Base-by-base conservation (phyloP, 2,329 filamentous ascomycete genomes). In the Aureobasidium sp. region DNA sequence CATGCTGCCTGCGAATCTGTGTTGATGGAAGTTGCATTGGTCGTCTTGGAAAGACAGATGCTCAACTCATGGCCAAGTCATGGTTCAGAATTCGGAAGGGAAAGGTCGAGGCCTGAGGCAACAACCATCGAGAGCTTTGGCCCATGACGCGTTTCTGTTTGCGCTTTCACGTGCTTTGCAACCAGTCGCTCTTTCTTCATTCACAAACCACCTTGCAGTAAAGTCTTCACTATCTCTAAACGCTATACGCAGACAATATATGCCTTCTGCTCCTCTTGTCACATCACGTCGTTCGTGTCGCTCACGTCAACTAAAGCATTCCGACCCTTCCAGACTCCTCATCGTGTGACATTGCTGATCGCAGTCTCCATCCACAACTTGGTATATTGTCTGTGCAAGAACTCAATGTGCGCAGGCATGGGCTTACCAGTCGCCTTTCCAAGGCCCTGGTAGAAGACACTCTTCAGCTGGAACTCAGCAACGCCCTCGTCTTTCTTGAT, bases 381-480 rank as follows among this genome's bases (percentile, higher is more conserved):
- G 20, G 80, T 79, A 68, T 85, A 84, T 71, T 81, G 75, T 66
- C 77, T 73, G 71, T 85, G 82, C 67, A 79, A 65, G 76, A 79
- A 83, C 56, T 77, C 75, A 17, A 81, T 75, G 66, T 76, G 71
- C 1, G 70, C 62, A 12, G 77, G 75, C 78, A 84, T 80, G 0
- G 80, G 79, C 23, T 67, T 65, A 1, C 68, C 69, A 34, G 73
- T 71, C 0, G 73, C 73, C 68, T 75, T 79, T 2, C 79, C 78
- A 50, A 77, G 64, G 0, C 82, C 81, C 67, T 82, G 78, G 70
- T 78, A 88, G 79, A 80, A 89, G 68, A 77, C 79, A 74, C 83
- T 87, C 80, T 87, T 89, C 61, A 90, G 74, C 2, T 79, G 77
- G 66, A 89, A 82, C 71, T 87, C 85, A 2, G 82, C 87, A 64